phyloP scores from a whole-genome alignment of 129 eudicot species.

The Oenanthe sinensis region DNA sequence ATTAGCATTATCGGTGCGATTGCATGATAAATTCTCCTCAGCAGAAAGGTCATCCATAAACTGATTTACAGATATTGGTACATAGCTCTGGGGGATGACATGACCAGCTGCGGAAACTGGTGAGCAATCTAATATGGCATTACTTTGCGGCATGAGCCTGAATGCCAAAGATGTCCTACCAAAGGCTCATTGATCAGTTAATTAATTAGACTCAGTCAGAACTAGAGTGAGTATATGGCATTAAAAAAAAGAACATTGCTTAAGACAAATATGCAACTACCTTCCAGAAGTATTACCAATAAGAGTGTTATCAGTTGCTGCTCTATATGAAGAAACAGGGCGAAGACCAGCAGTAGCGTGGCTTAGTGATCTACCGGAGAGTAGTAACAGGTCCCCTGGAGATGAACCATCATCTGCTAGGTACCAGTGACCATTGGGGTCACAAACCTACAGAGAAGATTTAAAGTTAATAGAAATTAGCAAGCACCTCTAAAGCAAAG shows the following conservation, averaged over 20 bases:
- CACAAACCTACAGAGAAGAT: slow-evolving; percentile 66
- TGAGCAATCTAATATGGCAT: slow-evolving; percentile 86
- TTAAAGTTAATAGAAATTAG: slow-evolving; percentile 20
- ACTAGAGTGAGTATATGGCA: slow-evolving; percentile 1
- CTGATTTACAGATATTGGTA: slow-evolving; percentile 92
- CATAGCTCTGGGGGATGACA: slow-evolving; percentile 90
- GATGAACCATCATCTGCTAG: slow-evolving; percentile 62
- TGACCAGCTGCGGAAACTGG: slow-evolving; percentile 82
- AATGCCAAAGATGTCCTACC: slow-evolving; percentile 84
- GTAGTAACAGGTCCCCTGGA: slow-evolving; percentile 71
- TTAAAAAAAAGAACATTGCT: slow-evolving; percentile 1
- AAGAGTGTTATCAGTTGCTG: slow-evolving; percentile 42
- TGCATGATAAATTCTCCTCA: slow-evolving; percentile 56
- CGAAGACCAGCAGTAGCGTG: slow-evolving; percentile 91
- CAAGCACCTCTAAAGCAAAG: not conserved
- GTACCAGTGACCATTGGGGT: slow-evolving; percentile 97
- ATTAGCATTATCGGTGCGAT: slow-evolving; percentile 44
- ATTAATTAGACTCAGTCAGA: slow-evolving; percentile 1
- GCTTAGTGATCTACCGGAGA: slow-evolving; percentile 90
- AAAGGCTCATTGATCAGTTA: slow-evolving; percentile 4
- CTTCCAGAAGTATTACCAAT: slow-evolving; percentile 51
- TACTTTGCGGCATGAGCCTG: slow-evolving; percentile 90
- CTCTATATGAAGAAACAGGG: slow-evolving; percentile 70
- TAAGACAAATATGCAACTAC: slow-evolving; percentile 29
- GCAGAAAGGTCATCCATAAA: slow-evolving; percentile 97